phyloP scores from a whole-genome alignment of 2,329 filamentous ascomycete species.

The Corniculantispora saksenae region DNA sequence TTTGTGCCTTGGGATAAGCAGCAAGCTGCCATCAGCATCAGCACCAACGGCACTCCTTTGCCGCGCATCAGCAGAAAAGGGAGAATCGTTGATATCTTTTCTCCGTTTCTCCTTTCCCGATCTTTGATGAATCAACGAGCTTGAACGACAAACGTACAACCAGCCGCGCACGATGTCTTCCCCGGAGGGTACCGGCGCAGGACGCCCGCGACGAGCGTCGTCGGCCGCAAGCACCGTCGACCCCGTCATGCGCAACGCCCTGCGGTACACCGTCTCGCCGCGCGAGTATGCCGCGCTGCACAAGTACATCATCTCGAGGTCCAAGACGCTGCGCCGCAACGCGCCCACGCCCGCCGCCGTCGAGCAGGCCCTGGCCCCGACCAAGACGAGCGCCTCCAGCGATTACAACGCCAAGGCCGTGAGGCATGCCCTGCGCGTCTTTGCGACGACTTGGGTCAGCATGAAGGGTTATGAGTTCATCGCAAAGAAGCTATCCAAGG shows the following conservation, averaged over 20 bases:
- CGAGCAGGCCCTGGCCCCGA: slow-evolving; percentile 39
- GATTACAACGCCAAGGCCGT: slow-evolving; percentile 72
- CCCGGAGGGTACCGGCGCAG: slow-evolving; percentile 1
- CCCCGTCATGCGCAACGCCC: slow-evolving; percentile 77
- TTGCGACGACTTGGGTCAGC: slow-evolving; percentile 62
- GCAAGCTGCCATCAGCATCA: neutral
- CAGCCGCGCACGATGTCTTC: neutral
- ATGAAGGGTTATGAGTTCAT: slow-evolving; percentile 64
- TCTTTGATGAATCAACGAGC: neutral
- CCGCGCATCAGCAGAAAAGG: too few relatives aligned
- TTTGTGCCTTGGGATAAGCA: slow-evolving; percentile 15
- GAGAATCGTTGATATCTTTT: neutral
- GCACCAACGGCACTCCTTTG: neutral
- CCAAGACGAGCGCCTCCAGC: slow-evolving; percentile 35
- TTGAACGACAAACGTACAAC: neutral
- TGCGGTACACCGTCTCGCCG: slow-evolving; percentile 83
- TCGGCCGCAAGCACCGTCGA: slow-evolving; percentile 46
- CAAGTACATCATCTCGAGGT: slow-evolving; percentile 76
- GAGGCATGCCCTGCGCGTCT: slow-evolving; percentile 70
- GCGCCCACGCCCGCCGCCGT: slow-evolving; percentile 59
- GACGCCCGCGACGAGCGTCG: slow-evolving; percentile 12
- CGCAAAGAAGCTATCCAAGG: slow-evolving; percentile 47
- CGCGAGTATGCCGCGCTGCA: slow-evolving; percentile 85
- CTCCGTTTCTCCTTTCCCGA: neutral
- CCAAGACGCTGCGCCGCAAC: slow-evolving; percentile 56